Conservation (phyloP, 495 filamentous ascomycete species). For the Penicillium waksmanii region DNA sequence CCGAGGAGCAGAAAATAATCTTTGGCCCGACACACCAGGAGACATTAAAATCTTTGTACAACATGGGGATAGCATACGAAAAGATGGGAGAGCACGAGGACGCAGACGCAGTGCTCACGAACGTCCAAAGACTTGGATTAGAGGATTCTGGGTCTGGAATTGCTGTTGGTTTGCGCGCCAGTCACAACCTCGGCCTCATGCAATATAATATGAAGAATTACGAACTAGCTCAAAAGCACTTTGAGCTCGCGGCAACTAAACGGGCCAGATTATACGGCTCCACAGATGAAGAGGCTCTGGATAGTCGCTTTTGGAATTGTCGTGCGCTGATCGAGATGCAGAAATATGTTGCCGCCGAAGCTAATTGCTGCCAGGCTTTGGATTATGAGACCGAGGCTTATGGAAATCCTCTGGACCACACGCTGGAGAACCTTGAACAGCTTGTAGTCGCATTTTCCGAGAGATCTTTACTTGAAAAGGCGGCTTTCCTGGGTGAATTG, state of each 20-base stretch:
- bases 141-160: too few species aligned
- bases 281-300: background rate
- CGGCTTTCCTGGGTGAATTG: background rate
- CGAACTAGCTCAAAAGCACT: too few species aligned
- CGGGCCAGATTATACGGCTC: background rate
- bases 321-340: background rate
- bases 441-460: background rate
- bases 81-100: too few species aligned
- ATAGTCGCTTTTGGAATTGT: background rate
- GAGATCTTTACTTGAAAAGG: background rate
- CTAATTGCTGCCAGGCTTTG: background rate
- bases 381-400: background rate
- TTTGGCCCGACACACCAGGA: too few species aligned
- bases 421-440: background rate
- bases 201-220: too few species aligned
- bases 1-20: too few species aligned
- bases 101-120: background rate
- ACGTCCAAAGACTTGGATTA: background rate
- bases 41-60: too few species aligned
- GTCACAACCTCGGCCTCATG: too few species aligned
- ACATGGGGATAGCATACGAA: too few species aligned
- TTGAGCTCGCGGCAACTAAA: too few species aligned
- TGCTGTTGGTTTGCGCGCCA: too few species aligned
- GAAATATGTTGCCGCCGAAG: background rate
- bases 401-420: background rate